Base-by-base conservation (phyloP, 176 grass and related monocot genomes). In the Zea luxurians region DNA sequence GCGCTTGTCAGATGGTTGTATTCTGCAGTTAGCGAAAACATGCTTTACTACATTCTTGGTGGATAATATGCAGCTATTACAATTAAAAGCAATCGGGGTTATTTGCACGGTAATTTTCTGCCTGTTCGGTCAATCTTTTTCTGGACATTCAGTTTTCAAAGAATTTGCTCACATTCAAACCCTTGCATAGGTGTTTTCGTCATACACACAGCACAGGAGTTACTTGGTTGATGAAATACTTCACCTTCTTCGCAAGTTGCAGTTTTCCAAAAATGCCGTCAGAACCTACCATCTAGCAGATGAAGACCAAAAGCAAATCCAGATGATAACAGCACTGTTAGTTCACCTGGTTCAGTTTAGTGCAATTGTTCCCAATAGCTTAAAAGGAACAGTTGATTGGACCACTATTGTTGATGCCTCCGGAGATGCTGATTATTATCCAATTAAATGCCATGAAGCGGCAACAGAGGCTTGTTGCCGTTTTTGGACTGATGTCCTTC, bases 31-130 rank as follows among this genome's bases (percentile, higher is more conserved):
- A 80, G 90, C 84, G 45, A 99, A 96, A 89, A 96, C 92, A 48
- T 96, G 96, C 84, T 99, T 99, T 87, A 96, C 96, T 70, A 96
- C 92, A 82, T 96, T 99, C 79, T 83, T 96, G 75, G 96, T 91
- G 76, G 96, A 99, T 75, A 96, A 93, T 67, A 89, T 99, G 83
- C 86, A 96, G 79, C 83, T 99, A 70, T 89, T 99, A 90, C 96
- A 99, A 80, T 79, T 99, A 63, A 99, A 99, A 76, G 89, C 92
- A 4, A 96, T 99, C 4, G 78, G 86, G 75, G 89, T 99, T 77
- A 88, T 94, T 86, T 93, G 92, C 74, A 89, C 57, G 83, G 96
- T 96, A 99, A 65, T 41, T 64, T 76, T 78, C 75, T 74, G 12
- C 48, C 44, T 80, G 43, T 71, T 59, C 68, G 61, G 75, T 74